These are phyloP conservation scores for Dactylellina leptospora DNA, from an alignment of 2,329 filamentous ascomycete species.

Conservation along the genomic window DNA sequence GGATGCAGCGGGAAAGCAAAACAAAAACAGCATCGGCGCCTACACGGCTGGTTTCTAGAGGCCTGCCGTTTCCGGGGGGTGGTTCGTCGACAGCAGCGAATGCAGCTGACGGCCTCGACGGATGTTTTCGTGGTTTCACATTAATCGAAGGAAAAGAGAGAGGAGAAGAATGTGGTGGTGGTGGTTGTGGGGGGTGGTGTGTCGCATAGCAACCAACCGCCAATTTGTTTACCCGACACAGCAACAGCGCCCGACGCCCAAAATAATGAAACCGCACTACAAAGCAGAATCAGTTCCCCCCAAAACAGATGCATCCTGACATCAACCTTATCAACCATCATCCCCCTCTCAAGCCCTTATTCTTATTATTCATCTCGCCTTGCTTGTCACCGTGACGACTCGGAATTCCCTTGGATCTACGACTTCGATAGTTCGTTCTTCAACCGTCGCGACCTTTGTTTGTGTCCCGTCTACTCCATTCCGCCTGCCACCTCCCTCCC, in stretches of 20 bases:
- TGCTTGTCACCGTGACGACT: neutral
- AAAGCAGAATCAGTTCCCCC: slow-evolving; percentile 32
- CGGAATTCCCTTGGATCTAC: neutral
- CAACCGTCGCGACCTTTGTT: neutral
- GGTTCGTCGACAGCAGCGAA: slow-evolving; percentile 7
- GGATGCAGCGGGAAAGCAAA: neutral
- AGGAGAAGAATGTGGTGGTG: neutral
- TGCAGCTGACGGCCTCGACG: slow-evolving; percentile 3
- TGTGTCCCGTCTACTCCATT: neutral
- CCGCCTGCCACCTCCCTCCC: neutral
- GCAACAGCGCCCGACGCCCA: slow-evolving; percentile 38
- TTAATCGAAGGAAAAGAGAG: slow-evolving; percentile 5
- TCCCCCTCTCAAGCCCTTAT: neutral
- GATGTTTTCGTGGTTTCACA: slow-evolving; percentile 28
- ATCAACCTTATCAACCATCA: slow-evolving; percentile 16
- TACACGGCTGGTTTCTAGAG: neutral
- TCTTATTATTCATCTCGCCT: slow-evolving; percentile 1
- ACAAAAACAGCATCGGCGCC: neutral
- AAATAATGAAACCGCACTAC: slow-evolving; percentile 31
- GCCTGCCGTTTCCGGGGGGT: neutral
- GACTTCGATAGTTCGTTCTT: neutral
- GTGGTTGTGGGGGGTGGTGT: slow-evolving; percentile 10
- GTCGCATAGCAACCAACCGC: slow-evolving; percentile 47
- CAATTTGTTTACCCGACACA: slow-evolving; percentile 40
- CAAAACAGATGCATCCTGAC: slow-evolving; percentile 21